Base-by-base conservation (phyloP, 345 rosid species). In the Ceriops tagal region DNA sequence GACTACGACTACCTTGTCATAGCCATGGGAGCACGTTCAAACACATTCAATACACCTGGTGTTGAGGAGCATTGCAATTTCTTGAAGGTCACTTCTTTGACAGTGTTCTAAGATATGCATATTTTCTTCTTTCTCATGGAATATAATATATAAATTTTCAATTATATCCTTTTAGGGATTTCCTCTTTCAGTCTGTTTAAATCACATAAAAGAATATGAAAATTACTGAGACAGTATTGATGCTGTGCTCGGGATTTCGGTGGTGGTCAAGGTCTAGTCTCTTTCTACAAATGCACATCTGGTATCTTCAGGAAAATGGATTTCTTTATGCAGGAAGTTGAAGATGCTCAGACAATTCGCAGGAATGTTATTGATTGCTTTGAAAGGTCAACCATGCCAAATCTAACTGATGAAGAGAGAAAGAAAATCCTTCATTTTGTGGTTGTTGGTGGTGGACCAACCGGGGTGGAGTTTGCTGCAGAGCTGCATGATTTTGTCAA, bases 381-480 rank as follows among this genome's bases (percentile, higher is more conserved):
- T 75, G 99, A 96, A 83, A 96, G 83, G 83, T 98, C 99, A 53
- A 90, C 87, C 84, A 66, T 92, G 37, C 98, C 99, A 69, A 87
- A 74, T 67, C 64, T 96, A 60, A 92, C 81, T 35, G 97, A 96
- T 27, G 98, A 92, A 66, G 97, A 96, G 82, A 87, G 93, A 57
- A 82, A 81, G 83, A 86, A 83, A 75, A 90, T 90, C 67, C 95
- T 96, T 72, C 99, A 96, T 74, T 96, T 96, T 73, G 98, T 96
- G 67, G 80, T 96, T 20, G 99, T 96, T 83, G 98, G 98, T 26
- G 99, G 99, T 76, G 99, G 99, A 24, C 99, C 99, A 66, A 87
- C 97, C 19, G 99, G 99, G 59, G 99, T 96, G 77, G 99, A 96
- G 75, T 96, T 96, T 82, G 93, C 99, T 64, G 98, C 98, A 13